Percentiles rank a stretch among this genome's conserved stretches.
Conservation (phyloP, 2,329 filamentous ascomycete genomes). For the Verticillium isaacii region DNA sequence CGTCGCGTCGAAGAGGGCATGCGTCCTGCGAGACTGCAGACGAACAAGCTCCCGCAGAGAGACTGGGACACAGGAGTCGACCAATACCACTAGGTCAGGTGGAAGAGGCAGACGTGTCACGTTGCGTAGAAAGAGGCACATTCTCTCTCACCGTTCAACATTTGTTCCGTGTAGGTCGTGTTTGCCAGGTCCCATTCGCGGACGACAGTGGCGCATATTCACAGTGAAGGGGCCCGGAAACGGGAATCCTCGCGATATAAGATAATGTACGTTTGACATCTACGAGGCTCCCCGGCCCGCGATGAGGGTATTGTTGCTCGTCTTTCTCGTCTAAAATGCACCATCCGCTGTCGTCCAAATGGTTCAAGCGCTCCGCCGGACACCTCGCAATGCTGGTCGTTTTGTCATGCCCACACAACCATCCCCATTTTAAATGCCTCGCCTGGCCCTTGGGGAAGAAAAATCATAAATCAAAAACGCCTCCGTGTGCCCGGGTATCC, state of each 20-base stretch:
- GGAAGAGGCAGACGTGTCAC: too few species aligned
- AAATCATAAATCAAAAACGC: not conserved
- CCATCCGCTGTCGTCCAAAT: not conserved
- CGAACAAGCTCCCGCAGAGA: too few species aligned
- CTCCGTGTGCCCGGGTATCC: not conserved
- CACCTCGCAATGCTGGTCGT: not conserved
- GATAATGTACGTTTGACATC: not conserved
- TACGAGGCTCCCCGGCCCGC: not conserved
- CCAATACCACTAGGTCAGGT: too few species aligned
- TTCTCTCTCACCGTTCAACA: too few species aligned
- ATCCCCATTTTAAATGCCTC: not conserved
- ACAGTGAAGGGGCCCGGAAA: too few species aligned
- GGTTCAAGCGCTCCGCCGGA: not conserved
- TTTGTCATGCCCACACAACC: not conserved
- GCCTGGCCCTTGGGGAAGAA: not conserved
- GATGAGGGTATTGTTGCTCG: not conserved
- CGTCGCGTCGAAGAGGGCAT: too few species aligned
- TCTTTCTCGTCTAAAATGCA: not conserved
- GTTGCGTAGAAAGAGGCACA: too few species aligned
- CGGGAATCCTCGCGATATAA: not conserved
- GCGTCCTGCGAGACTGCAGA: too few species aligned
- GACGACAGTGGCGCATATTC: too few species aligned
- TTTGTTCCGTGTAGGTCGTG: too few species aligned
- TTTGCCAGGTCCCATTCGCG: too few species aligned
- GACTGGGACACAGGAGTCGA: too few species aligned